These are phyloP conservation scores for Claviceps quebecensis DNA, from an alignment of 2,329 filamentous ascomycete species.

Conservation along the genomic window DNA sequence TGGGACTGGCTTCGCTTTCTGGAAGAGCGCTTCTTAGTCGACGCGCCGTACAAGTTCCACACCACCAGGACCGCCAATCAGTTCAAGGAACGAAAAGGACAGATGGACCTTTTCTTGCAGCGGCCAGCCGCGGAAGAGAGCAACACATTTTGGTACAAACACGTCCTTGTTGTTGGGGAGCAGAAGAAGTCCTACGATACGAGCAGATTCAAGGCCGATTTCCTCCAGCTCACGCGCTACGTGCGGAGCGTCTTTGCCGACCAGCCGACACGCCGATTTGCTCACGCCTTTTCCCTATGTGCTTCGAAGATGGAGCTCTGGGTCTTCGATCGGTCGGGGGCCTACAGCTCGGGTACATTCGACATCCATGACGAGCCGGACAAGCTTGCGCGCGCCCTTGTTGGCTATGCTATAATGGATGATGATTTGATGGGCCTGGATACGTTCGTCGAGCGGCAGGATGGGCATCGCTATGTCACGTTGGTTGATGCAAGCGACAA, in stretches of 20 bases:
- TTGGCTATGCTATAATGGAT: conserved; percentile 10
- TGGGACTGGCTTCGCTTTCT: conserved; percentile 3
- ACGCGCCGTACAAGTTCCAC: conserved; percentile 8
- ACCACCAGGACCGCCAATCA: conserved; percentile 9
- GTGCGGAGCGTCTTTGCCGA: conserved; percentile 7
- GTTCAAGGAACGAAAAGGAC: conserved; percentile 10
- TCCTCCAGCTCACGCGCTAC: conserved; percentile 10
- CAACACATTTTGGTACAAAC: conserved; percentile 7
- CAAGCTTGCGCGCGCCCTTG: conserved; percentile 9
- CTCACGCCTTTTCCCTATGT: conserved; percentile 8
- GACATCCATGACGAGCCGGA: conserved; percentile 8
- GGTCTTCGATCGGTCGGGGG: conserved; percentile 12
- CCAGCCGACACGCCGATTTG: conserved; percentile 11
- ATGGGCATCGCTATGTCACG: conserved; percentile 1
- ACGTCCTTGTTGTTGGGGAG: conserved; percentile 11
- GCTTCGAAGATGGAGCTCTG: conserved; percentile 10
- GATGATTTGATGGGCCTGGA: conserved; percentile 8
- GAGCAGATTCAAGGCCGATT: conserved; percentile 8
- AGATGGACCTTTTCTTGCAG: conserved; percentile 12
- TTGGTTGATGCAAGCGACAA: conserved; percentile 2
- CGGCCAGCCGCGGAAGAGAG: not conserved
- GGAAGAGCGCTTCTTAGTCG: conserved; percentile 5
- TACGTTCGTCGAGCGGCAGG: conserved; percentile 3
- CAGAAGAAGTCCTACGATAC: conserved; percentile 9
- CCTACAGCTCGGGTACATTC: conserved; percentile 9